Conservation (phyloP, 345 rosid species). For the Ceriops decandra region DNA sequence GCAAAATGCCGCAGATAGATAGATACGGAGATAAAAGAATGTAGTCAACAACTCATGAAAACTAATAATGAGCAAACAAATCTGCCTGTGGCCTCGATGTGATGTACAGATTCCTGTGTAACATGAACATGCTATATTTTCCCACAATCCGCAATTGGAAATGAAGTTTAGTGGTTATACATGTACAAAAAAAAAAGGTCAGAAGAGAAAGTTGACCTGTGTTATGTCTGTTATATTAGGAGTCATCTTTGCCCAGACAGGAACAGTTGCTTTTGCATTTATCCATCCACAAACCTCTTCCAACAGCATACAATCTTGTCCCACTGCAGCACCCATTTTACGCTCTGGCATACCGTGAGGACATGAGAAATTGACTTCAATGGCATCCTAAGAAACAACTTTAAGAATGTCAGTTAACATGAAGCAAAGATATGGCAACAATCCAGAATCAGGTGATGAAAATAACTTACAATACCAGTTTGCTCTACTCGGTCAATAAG, state of each 20-base stretch:
- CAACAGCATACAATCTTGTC: constrained; percentile 78
- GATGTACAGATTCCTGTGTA: not conserved
- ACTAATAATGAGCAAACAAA: not conserved
- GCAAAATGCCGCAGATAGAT: no score
- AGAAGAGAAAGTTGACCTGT: constrained; percentile 42
- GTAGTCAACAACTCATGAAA: no score
- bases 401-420: not conserved
- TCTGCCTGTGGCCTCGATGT: not conserved
- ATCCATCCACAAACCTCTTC: constrained; percentile 96
- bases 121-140: not conserved
- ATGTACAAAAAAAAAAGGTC: not conserved
- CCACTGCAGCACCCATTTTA: constrained; percentile 97
- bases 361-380: constrained; percentile 94
- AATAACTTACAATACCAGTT: constrained; percentile 77
- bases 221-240: constrained; percentile 96
- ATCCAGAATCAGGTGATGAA: not conserved
- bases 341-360: constrained; percentile 99
- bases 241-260: constrained; percentile 99
- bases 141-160: not conserved
- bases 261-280: constrained; percentile 90
- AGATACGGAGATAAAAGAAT: no score
- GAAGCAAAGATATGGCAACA: not conserved
- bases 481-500: constrained; percentile 93
- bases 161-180: not conserved
- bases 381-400: constrained; percentile 59